Evolutionary conservation across 148 eudicot genomes (phyloP).

Genomic region (Selenicereus undatus): DNA sequence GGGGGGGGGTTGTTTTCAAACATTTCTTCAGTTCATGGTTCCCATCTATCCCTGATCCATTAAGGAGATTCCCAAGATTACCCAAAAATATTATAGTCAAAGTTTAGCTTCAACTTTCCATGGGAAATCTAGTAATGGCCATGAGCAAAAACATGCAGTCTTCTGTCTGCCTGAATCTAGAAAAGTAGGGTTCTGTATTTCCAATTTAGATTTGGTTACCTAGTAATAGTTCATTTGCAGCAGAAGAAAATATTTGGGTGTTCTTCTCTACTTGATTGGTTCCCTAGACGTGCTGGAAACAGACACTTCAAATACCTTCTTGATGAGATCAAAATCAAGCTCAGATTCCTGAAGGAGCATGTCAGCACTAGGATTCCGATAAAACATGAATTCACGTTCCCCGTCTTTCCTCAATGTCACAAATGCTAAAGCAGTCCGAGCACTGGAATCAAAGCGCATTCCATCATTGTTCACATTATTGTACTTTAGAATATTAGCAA

Average conservation of each 20-base stretch:
- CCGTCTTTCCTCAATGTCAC: constrained; percentile 89
- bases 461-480: constrained; percentile 89
- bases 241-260: neutral
- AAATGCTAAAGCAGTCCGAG: constrained; percentile 98
- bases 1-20: neutral
- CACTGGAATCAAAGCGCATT: constrained; percentile 95
- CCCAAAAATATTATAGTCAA: neutral
- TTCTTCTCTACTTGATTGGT: neutral
- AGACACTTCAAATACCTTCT: constrained; percentile 45
- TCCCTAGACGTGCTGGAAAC: neutral
- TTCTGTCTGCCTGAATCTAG: too few relatives aligned
- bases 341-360: constrained; percentile 91
- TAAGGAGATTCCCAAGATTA: neutral
- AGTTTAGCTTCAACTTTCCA: neutral
- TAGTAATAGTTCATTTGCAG: neutral
- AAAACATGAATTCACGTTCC: constrained; percentile 99
- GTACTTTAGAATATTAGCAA: constrained; percentile 82
- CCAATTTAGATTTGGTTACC: neutral
- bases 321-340: constrained; percentile 80
- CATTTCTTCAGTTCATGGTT: neutral
- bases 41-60: neutral
- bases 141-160: too few relatives aligned
- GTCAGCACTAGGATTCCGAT: constrained; percentile 99
- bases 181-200: neutral
- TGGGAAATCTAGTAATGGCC: neutral